Evolutionary conservation across 805 yeast genomes (phyloP).

Genomic region (Ascoidea tarda): DNA sequence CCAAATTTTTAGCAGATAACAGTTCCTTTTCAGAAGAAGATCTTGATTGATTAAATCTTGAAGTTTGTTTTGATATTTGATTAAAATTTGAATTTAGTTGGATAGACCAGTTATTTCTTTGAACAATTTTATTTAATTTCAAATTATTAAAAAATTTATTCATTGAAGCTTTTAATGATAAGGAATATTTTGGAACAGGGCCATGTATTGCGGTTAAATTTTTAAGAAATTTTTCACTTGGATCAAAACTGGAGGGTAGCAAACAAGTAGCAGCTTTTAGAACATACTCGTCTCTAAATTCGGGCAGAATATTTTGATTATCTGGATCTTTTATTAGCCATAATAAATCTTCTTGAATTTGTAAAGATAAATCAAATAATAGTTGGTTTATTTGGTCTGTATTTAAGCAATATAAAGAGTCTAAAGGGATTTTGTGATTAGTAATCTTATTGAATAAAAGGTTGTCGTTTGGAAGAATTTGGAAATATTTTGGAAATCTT

Average conservation of each 20-base stretch:
- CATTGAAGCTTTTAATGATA: slow-evolving; percentile 48
- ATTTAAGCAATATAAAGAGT: not conserved
- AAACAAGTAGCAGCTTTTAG: slow-evolving; percentile 42
- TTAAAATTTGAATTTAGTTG: slow-evolving; percentile 35
- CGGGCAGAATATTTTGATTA: slow-evolving; percentile 7
- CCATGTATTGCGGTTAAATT: slow-evolving; percentile 48
- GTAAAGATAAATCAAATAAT: slow-evolving; percentile 16
- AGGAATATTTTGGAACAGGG: slow-evolving; percentile 58
- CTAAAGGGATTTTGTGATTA: slow-evolving; percentile 4
- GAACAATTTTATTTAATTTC: slow-evolving; percentile 38
- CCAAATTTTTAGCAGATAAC: slow-evolving; percentile 18
- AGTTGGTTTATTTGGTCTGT: slow-evolving; percentile 11
- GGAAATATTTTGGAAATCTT: slow-evolving; percentile 43
- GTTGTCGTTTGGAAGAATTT: slow-evolving; percentile 14
- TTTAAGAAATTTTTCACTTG: slow-evolving; percentile 33
- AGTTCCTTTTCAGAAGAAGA: not conserved
- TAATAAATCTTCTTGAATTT: slow-evolving; percentile 52
- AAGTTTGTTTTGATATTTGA: slow-evolving; percentile 29
- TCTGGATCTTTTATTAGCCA: slow-evolving; percentile 29
- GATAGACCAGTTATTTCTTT: slow-evolving; percentile 56
- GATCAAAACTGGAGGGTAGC: slow-evolving; percentile 66
- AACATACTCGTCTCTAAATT: slow-evolving; percentile 29
- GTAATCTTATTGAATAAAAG: slow-evolving; percentile 8
- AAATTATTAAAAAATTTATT: slow-evolving; percentile 47
- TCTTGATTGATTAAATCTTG: slow-evolving; percentile 17